Evolutionary conservation across 495 filamentous ascomycete genomes (phyloP).

Genomic region (Sordaria brevicollis): DNA sequence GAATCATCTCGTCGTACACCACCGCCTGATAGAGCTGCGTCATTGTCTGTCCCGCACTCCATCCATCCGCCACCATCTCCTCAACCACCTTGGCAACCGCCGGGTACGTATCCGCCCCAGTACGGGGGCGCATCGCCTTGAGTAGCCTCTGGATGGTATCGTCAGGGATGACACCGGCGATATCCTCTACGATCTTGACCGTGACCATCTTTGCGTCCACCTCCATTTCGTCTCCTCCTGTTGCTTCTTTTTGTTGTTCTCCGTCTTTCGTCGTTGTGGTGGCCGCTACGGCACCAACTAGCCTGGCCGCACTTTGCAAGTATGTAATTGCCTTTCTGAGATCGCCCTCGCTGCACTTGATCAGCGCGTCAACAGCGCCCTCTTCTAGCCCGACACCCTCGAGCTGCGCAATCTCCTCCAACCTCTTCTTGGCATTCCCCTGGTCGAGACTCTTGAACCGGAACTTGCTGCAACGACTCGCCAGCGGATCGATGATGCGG

Average conservation of each 20-base stretch:
- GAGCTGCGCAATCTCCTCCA: conserved; percentile 68
- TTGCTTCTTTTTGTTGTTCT: conserved; percentile 29
- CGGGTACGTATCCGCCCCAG: conserved; percentile 54
- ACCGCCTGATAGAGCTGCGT: conserved; percentile 73
- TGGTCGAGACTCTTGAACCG: conserved; percentile 93
- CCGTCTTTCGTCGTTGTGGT: background rate
- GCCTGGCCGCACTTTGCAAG: conserved; percentile 76
- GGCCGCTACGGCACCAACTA: conserved; percentile 52
- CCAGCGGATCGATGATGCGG: conserved; percentile 91
- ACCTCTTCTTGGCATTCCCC: conserved; percentile 58
- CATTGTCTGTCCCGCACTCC: conserved; percentile 89
- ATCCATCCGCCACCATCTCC: conserved; percentile 91
- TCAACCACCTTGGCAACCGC: conserved; percentile 67
- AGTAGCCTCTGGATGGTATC: conserved; percentile 57
- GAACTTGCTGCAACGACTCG: conserved; percentile 90
- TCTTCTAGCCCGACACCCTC: conserved; percentile 67
- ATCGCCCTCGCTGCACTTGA: conserved; percentile 86
- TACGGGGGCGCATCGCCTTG: conserved; percentile 66
- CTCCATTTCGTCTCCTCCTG: conserved; percentile 36
- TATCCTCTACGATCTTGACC: conserved; percentile 75
- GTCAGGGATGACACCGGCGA: conserved; percentile 86
- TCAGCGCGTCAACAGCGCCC: conserved; percentile 72
- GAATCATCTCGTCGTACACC: conserved; percentile 72
- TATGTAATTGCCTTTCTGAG: conserved; percentile 93
- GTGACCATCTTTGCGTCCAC: conserved; percentile 56